Evolutionary conservation across 345 rosid species (phyloP).

Genomic region (Ailanthus altissimus): DNA sequence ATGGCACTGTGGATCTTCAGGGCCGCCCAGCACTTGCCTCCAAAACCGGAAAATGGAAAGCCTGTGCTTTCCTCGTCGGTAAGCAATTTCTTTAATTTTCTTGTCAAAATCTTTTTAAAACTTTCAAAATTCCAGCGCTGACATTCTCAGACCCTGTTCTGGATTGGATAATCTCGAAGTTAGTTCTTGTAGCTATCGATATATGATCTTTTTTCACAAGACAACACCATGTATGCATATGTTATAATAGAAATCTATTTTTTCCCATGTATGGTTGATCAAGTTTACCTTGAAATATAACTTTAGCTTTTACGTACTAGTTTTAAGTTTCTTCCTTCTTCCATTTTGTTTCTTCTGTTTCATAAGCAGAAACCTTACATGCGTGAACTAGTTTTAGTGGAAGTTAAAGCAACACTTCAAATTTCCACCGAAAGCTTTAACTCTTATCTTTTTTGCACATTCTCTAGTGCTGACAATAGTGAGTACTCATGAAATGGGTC

Average conservation of each 20-base stretch:
- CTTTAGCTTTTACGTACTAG: no score
- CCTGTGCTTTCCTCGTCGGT: constrained; percentile 90
- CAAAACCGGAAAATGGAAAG: constrained; percentile 83
- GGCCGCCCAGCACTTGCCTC: constrained; percentile 70
- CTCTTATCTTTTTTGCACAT: not conserved
- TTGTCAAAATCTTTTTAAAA: not conserved
- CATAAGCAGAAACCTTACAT: not conserved
- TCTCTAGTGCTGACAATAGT: no score
- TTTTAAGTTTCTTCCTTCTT: no score
- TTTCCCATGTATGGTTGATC: no score
- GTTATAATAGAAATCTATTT: not conserved
- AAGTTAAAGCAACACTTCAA: not conserved
- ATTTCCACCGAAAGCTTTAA: not conserved
- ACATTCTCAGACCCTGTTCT: no score
- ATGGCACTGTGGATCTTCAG: constrained; percentile 81
- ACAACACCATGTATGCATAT: no score
- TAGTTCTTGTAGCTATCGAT: no score
- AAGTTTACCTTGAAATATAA: no score
- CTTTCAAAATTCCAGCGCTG: not conserved
- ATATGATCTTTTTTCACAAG: no score
- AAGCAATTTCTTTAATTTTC: constrained; percentile 1
- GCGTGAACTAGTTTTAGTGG: not conserved
- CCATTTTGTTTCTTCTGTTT: not conserved
- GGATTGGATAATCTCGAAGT: no score
- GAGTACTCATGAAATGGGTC: not conserved